These are phyloP conservation scores for Emericellopsis atlantica DNA, from an alignment of 2,329 filamentous ascomycete genomes.

Conservation along the genomic window DNA sequence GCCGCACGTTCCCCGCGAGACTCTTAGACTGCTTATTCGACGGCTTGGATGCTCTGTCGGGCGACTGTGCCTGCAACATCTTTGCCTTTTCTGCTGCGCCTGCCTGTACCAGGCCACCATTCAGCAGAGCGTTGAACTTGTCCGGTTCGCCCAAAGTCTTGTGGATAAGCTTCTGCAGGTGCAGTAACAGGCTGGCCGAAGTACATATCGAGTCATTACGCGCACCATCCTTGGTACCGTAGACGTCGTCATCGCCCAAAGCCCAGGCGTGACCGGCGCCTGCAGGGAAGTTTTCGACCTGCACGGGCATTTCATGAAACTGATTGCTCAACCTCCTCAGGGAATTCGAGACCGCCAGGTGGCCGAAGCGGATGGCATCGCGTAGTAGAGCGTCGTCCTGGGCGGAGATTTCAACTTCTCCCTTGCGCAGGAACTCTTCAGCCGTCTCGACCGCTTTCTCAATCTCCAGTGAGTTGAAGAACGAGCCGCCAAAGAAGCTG, in stretches of 20 bases:
- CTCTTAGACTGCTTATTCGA: constrained; percentile 7
- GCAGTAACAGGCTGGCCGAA: constrained; percentile 34
- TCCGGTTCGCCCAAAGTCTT: constrained; percentile 28
- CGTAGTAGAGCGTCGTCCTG: constrained; percentile 49
- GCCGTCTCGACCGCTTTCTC: constrained; percentile 51
- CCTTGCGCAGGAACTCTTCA: constrained; percentile 51
- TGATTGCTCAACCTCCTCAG: constrained; percentile 55
- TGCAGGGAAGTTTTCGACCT: constrained; percentile 53
- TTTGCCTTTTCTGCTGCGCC: constrained; percentile 23
- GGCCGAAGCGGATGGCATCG: constrained; percentile 54
- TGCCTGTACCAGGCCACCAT: constrained; percentile 27
- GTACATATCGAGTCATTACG: constrained; percentile 22
- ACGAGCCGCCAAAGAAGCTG: constrained; percentile 75
- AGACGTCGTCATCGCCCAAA: constrained; percentile 39
- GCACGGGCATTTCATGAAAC: constrained; percentile 69
- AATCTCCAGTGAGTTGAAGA: constrained; percentile 55
- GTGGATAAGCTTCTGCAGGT: constrained; percentile 38
- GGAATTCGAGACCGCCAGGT: constrained; percentile 41
- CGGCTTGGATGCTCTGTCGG: constrained; percentile 2
- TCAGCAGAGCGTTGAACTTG: constrained; percentile 32
- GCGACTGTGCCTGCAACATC: constrained; percentile 9
- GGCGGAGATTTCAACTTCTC: constrained; percentile 41
- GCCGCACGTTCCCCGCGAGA: constrained; percentile 28
- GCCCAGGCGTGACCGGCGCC: constrained; percentile 53
- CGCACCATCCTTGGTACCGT: constrained; percentile 15